Evolutionary conservation across 306 rosid species (phyloP), one percentile per base, ranked within the genome.

Genomic region (Cicer bijugum): DNA sequence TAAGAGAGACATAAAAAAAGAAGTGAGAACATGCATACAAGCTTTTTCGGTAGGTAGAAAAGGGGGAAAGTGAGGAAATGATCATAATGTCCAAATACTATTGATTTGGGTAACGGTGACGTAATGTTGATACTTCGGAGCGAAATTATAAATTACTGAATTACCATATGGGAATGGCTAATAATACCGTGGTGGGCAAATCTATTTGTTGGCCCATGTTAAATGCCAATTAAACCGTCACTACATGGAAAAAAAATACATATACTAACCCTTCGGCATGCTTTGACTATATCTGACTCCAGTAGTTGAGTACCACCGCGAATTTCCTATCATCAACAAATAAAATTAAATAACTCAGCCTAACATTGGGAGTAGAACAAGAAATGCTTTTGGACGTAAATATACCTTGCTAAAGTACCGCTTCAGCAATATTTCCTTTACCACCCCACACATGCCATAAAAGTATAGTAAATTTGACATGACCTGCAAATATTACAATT

Each of bases 391-490:
- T 42, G 57, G 80, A 80, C 57, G 67, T 16, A 23, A 42, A 72
- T 75, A 68, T 74, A 91, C 99, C 99, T 88, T 91, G 84, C 99
- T 91, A 81, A 91, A 94, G 85, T 94, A 91, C 44, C 99, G 92
- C 71, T 87, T 90, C 67, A 91, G 86, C 87, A 94, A 81, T 46
- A 91, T 69, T 72, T 94, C 99, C 85, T 90, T 94, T 42, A 86
- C 97, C 76, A 91, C 74, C 17, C 97, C 96, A 75, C 99, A 91
- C 95, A 90, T 94, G 80, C 96, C 99, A 80, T 91, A 94, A 33
- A 84, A 91, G 84, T 94, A 91, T 8, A 94, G 88, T 62, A 94
- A 86, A 83, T 94, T 88, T 35, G 92, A 85, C 88, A 90, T 78
- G 71, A 89, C 92, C 99, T 94, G 92, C 76, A 74, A 68, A 75